phyloP scores from a whole-genome alignment of 306 rosid genomes.

The Prunus kanzakura region DNA sequence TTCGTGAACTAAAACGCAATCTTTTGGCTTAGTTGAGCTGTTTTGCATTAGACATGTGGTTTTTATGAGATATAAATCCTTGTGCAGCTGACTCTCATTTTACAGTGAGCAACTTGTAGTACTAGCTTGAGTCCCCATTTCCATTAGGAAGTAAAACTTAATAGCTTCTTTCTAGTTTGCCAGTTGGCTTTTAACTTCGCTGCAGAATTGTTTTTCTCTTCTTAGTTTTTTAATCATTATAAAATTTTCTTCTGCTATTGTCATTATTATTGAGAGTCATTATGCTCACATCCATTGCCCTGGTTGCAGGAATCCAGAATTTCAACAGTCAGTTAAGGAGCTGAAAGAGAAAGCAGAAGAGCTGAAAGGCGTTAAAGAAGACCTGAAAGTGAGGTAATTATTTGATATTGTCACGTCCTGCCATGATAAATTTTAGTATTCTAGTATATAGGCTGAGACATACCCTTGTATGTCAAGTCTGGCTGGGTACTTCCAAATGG shows the following conservation, averaged over 20 bases:
- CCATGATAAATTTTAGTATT: not conserved
- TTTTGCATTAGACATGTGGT: not conserved
- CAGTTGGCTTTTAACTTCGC: not conserved
- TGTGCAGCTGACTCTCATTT: not conserved
- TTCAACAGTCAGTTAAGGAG: slow-evolving; percentile 74
- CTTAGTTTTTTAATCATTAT: not conserved
- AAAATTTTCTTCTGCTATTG: not conserved
- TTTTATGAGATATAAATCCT: not conserved
- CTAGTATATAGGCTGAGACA: slow-evolving; percentile 72
- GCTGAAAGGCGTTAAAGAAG: slow-evolving; percentile 75
- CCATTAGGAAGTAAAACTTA: not conserved
- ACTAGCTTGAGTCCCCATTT: not conserved
- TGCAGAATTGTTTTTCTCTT: not conserved
- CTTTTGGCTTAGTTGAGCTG: not conserved
- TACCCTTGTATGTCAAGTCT: slow-evolving; percentile 99
- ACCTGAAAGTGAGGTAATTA: slow-evolving; percentile 66
- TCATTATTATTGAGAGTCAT: not conserved
- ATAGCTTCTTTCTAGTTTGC: not conserved
- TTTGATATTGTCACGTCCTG: slow-evolving; percentile 17
- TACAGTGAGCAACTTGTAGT: not conserved
- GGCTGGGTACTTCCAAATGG: slow-evolving; percentile 61
- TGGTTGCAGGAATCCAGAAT: slow-evolving; percentile 60
- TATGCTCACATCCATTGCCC: not conserved
- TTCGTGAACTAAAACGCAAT: not conserved
- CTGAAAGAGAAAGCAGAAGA: slow-evolving; percentile 75